Evolutionary conservation across 805 yeast species (phyloP).

Genomic region (Candida dajiaensis): DNA sequence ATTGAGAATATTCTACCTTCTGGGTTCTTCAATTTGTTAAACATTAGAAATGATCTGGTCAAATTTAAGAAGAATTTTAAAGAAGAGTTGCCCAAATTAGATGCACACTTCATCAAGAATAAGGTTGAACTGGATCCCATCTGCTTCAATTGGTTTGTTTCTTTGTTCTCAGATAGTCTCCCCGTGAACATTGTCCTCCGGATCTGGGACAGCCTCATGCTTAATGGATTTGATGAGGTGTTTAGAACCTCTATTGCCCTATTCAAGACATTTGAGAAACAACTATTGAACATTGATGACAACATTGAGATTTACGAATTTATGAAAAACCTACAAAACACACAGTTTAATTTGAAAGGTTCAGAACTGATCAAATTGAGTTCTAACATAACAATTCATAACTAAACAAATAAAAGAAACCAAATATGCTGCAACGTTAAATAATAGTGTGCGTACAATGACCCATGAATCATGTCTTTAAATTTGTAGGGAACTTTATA

Average conservation of each 20-base stretch:
- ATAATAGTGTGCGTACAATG: neutral
- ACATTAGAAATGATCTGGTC: slow-evolving; percentile 35
- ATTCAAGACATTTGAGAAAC: slow-evolving; percentile 31
- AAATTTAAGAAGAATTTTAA: slow-evolving; percentile 31
- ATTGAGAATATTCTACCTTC: slow-evolving; percentile 43
- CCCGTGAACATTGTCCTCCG: slow-evolving; percentile 46
- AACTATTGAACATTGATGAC: slow-evolving; percentile 22
- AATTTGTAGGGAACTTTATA: slow-evolving; percentile 35
- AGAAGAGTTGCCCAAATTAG: slow-evolving; percentile 34
- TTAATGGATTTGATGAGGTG: slow-evolving; percentile 33
- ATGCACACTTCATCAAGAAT: slow-evolving; percentile 28
- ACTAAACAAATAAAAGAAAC: neutral
- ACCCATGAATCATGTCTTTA: neutral
- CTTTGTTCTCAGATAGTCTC: slow-evolving; percentile 46
- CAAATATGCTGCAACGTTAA: neutral
- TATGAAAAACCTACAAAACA: slow-evolving; percentile 28
- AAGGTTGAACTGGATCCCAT: slow-evolving; percentile 43
- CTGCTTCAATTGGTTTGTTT: slow-evolving; percentile 52
- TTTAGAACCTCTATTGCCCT: slow-evolving; percentile 30
- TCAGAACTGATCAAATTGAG: slow-evolving; percentile 19
- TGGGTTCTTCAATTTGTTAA: slow-evolving; percentile 31
- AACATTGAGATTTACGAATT: slow-evolving; percentile 30
- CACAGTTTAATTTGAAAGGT: slow-evolving; percentile 21
- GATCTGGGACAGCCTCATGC: slow-evolving; percentile 44
- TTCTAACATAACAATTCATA: neutral